phyloP scores from a whole-genome alignment of 1,284 basidiomycete genomes.

The Tilletia indica region DNA sequence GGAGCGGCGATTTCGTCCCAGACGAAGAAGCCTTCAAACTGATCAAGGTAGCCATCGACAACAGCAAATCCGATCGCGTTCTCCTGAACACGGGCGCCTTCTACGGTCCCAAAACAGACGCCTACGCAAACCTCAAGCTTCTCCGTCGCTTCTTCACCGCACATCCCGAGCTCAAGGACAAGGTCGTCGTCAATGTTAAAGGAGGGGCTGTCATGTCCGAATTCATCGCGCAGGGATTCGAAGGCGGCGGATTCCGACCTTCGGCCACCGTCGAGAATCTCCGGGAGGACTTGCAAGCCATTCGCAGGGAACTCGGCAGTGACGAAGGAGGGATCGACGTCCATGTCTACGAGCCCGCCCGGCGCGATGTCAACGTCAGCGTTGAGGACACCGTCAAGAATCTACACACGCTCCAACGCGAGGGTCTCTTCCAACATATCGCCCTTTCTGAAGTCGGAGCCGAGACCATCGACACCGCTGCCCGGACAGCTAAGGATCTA shows the following conservation, averaged over 20 bases:
- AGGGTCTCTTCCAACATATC: conserved; percentile 47
- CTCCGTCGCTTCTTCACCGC: conserved; percentile 60
- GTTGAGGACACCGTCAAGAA: conserved; percentile 38
- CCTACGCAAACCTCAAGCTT: conserved; percentile 59
- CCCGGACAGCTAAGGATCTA: conserved; percentile 24
- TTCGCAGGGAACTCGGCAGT: conserved; percentile 32
- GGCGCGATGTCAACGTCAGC: conserved; percentile 26
- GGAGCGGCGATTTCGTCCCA: not conserved
- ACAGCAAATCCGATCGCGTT: conserved; percentile 56
- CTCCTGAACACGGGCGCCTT: conserved; percentile 58
- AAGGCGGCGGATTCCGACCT: conserved; percentile 21
- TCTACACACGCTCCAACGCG: conserved; percentile 33
- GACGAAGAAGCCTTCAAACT: conserved; percentile 6
- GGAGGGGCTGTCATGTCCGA: conserved; percentile 56
- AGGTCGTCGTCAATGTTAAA: conserved; percentile 62
- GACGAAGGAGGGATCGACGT: conserved; percentile 33
- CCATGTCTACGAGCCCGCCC: conserved; percentile 45
- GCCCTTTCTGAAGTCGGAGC: conserved; percentile 45
- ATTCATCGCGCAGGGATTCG: conserved; percentile 29
- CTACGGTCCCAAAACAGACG: conserved; percentile 56
- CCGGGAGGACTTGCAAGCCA: conserved; percentile 31
- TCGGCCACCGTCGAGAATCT: conserved; percentile 28
- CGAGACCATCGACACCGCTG: conserved; percentile 37
- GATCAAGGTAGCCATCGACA: conserved; percentile 13
- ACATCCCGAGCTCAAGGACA: conserved; percentile 64